Conservation (phyloP, 805 yeast genomes). For the Wickerhamomyces tratensis region DNA sequence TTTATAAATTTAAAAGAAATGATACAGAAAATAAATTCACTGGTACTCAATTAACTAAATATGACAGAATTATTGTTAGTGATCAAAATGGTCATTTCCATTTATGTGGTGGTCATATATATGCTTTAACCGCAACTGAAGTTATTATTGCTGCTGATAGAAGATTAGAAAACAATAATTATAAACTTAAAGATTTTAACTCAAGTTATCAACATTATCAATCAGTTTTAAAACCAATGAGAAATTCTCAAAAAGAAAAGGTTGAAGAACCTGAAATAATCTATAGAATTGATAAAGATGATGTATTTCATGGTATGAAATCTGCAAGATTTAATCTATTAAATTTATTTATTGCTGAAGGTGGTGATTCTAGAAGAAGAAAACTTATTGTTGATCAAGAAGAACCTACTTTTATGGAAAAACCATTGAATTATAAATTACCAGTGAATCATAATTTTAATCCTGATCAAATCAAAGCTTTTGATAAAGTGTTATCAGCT, state of each 20-base stretch:
- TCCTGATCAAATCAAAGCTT: constrained; percentile 60
- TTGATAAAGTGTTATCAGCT: constrained; percentile 52
- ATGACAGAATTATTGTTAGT: constrained; percentile 65
- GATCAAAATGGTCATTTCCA: constrained; percentile 77
- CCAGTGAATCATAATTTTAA: constrained; percentile 34
- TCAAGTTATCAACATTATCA: constrained; percentile 38
- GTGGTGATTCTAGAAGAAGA: constrained; percentile 24
- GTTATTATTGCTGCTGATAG: constrained; percentile 45
- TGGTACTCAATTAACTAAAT: constrained; percentile 39
- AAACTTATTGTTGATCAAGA: constrained; percentile 23
- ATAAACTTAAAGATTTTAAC: constrained; percentile 30
- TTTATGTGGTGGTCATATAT: constrained; percentile 52
- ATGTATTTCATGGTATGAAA: constrained; percentile 63
- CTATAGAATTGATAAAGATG: constrained; percentile 76
- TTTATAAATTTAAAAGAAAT: constrained; percentile 41
- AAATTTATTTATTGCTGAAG: constrained; percentile 44
- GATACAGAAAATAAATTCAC: constrained; percentile 9
- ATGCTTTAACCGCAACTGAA: constrained; percentile 28
- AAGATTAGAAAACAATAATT: constrained; percentile 31
- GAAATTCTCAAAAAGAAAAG: constrained; percentile 4
- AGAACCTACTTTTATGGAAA: constrained; percentile 18
- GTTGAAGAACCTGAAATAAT: constrained; percentile 7
- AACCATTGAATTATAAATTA: constrained; percentile 14
- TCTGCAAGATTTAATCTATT: constrained; percentile 69
- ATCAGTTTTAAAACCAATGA: constrained; percentile 29